Evolutionary conservation across 441 rosid species (phyloP).

Genomic region (Omphalea diandra): DNA sequence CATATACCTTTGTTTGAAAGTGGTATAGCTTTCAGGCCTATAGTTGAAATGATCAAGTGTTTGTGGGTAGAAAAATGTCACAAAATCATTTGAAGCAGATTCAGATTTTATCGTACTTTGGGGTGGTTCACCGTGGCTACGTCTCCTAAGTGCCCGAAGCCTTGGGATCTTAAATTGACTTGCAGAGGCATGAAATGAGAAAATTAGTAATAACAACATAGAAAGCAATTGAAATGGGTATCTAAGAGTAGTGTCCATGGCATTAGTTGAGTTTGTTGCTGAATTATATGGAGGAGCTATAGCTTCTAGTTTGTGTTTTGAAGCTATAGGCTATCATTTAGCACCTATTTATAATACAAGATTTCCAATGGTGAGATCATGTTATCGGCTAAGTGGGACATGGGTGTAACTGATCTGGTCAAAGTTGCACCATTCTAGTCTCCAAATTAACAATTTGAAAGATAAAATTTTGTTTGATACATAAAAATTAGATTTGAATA

Average conservation of each 20-base stretch:
- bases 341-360: neutral
- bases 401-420: too few relatives aligned
- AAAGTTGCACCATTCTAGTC: too few relatives aligned
- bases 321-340: neutral
- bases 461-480: too few relatives aligned
- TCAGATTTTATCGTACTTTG: neutral
- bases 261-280: neutral
- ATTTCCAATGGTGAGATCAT: too few relatives aligned
- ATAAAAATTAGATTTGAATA: too few relatives aligned
- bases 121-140: too few relatives aligned
- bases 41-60: slow-evolving; percentile 73
- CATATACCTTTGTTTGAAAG: slow-evolving; percentile 56
- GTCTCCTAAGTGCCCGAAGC: too few relatives aligned
- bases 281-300: too few relatives aligned
- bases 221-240: neutral
- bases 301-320: too few relatives aligned
- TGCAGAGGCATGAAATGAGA: neutral
- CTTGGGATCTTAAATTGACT: too few relatives aligned
- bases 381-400: too few relatives aligned
- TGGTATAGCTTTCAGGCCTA: slow-evolving; percentile 56
- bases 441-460: too few relatives aligned
- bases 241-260: neutral
- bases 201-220: neutral
- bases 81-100: slow-evolving; percentile 27
- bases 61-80: slow-evolving; percentile 45